Percentiles rank a stretch among this genome's conserved stretches.
phyloP scores from a whole-genome alignment of 2,329 filamentous ascomycete species.

The Botrytis cinerea region DNA sequence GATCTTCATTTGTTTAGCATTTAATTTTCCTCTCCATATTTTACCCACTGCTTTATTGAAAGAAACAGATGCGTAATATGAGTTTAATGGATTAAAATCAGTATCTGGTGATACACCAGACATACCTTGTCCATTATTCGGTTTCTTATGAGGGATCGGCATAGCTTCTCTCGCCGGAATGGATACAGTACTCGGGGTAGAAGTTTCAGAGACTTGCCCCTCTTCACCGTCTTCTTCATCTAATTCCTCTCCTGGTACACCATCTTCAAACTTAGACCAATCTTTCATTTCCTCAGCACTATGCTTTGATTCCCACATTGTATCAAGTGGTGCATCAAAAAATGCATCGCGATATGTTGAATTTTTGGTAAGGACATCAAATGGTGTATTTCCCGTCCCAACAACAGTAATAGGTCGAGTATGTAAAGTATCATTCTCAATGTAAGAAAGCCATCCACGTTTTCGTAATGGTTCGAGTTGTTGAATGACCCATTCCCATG shows the following conservation, averaged over 20 bases:
- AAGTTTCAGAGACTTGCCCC: constrained; percentile 17
- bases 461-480: constrained; percentile 61
- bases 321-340: constrained; percentile 63
- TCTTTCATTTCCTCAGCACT: constrained; percentile 23
- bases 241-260: constrained; percentile 18
- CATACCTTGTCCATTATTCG: constrained; percentile 46
- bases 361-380: constrained; percentile 56
- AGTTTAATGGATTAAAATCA: constrained; percentile 56
- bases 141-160: constrained; percentile 8
- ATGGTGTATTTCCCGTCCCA: constrained; percentile 64
- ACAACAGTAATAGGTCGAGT: constrained; percentile 66
- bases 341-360: constrained; percentile 61
- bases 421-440: constrained; percentile 53
- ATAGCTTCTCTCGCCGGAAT: not conserved
- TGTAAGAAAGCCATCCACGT: constrained; percentile 57
- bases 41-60: constrained; percentile 56
- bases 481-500: constrained; percentile 54
- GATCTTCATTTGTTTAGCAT: constrained; percentile 46
- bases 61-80: constrained; percentile 65
- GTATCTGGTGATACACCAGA: constrained; percentile 43
- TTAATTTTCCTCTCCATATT: constrained; percentile 51
- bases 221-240: constrained; percentile 33
- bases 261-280: constrained; percentile 25
- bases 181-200: constrained; percentile 25
- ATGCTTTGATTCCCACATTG: constrained; percentile 43